phyloP scores from a whole-genome alignment of 106 monocot genomes.

The Platanthera zijinensis region DNA sequence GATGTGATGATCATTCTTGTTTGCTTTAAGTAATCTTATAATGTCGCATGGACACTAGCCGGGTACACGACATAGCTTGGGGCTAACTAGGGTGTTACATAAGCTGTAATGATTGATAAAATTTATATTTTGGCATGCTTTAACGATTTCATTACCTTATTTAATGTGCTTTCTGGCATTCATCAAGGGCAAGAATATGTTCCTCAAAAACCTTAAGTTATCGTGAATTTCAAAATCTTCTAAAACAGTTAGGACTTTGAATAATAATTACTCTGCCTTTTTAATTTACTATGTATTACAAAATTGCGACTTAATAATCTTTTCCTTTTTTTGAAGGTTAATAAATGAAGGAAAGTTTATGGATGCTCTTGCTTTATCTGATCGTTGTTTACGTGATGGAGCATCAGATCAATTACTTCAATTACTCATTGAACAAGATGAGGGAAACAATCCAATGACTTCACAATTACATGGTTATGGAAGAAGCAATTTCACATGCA shows the following conservation, averaged over 20 bases:
- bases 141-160: background rate
- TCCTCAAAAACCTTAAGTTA: no score
- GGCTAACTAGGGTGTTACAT: background rate
- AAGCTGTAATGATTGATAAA: background rate
- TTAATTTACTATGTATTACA: no score
- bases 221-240: no score
- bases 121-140: background rate
- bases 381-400: slow-evolving; percentile 77
- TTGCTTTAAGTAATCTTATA: no score
- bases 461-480: slow-evolving; percentile 34
- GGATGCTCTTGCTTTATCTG: slow-evolving; percentile 95
- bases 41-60: no score
- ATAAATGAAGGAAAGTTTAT: slow-evolving; percentile 78
- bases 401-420: slow-evolving; percentile 87
- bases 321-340: slow-evolving; percentile 43
- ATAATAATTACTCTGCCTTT: no score
- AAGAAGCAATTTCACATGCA: slow-evolving; percentile 31
- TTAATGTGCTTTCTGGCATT: background rate
- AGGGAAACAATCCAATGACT: slow-evolving; percentile 26
- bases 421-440: slow-evolving; percentile 64
- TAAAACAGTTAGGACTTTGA: no score
- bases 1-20: no score
- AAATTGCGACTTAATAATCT: background rate
- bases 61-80: no score
- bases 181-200: no score